Percentiles rank a stretch among this genome's conserved stretches.
Evolutionary conservation across 768 basidiomycete genomes (phyloP).

Genomic region (Pleurotus djamor): DNA sequence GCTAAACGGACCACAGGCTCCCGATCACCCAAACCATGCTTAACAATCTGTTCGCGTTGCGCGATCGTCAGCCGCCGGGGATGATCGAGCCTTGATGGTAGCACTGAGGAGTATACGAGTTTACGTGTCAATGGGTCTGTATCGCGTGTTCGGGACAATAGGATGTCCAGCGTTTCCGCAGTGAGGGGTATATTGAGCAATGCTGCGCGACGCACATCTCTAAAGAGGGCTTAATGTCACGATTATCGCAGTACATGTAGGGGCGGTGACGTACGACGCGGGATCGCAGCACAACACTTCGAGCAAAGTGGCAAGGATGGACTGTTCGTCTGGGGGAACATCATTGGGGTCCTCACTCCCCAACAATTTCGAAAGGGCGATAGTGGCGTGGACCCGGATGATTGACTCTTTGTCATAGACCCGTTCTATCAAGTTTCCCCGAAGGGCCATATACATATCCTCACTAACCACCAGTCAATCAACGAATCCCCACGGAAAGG

Average conservation of each 20-base stretch:
- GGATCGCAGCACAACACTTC: slow-evolving; percentile 73
- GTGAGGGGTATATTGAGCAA: slow-evolving; percentile 74
- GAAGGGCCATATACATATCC: slow-evolving; percentile 71
- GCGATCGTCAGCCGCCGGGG: slow-evolving; percentile 72
- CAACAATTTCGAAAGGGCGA: slow-evolving; percentile 78
- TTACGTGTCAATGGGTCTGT: slow-evolving; percentile 79
- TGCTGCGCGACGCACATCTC: slow-evolving; percentile 92
- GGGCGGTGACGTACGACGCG: slow-evolving; percentile 46
- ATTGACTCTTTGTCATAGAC: slow-evolving; percentile 81
- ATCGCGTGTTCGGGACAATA: slow-evolving; percentile 85
- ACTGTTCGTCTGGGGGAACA: slow-evolving; percentile 43
- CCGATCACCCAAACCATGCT: slow-evolving; percentile 86
- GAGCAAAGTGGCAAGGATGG: slow-evolving; percentile 63
- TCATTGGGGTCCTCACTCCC: slow-evolving; percentile 65
- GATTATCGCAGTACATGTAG: background rate
- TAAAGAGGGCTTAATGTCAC: slow-evolving; percentile 13
- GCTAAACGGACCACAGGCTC: slow-evolving; percentile 83
- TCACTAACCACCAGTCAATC: slow-evolving; percentile 50
- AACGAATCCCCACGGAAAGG: background rate
- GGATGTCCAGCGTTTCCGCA: slow-evolving; percentile 54
- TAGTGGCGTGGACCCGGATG: slow-evolving; percentile 82
- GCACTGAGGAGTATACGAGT: slow-evolving; percentile 68
- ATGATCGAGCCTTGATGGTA: slow-evolving; percentile 55
- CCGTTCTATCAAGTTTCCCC: slow-evolving; percentile 71
- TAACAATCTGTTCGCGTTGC: slow-evolving; percentile 84